A percentile compares a stretch with the other conserved stretches of the same genome.
phyloP scores from a whole-genome alignment of 176 grass and related monocot genomes.

The Sorghum bicolor region DNA sequence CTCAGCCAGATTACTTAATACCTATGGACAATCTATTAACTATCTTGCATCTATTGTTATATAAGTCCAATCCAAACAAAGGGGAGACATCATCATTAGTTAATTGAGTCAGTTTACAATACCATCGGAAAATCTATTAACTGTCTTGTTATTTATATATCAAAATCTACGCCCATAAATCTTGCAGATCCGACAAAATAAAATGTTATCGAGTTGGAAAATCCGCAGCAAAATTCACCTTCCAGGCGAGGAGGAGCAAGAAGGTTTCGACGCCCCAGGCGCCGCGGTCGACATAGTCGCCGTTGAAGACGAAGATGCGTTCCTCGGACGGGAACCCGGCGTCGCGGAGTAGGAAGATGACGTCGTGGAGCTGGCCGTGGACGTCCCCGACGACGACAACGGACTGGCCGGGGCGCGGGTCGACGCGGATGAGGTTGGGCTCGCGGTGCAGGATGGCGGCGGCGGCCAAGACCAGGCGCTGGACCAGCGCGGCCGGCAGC shows the following conservation, averaged over 20 bases:
- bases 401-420: slow-evolving; percentile 41
- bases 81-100: too few relatives aligned
- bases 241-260: slow-evolving; percentile 86
- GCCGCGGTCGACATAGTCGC: slow-evolving; percentile 92
- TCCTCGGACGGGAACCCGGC: slow-evolving; percentile 79
- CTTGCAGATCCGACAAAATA: not conserved
- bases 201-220: not conserved
- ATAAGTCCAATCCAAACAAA: too few relatives aligned
- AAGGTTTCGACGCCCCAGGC: slow-evolving; percentile 96
- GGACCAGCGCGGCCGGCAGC: slow-evolving; percentile 53
- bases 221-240: slow-evolving; percentile 39
- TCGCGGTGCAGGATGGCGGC: slow-evolving; percentile 83
- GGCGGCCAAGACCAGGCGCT: slow-evolving; percentile 64
- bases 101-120: not conserved
- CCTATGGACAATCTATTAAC: too few relatives aligned
- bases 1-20: not conserved
- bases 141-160: not conserved
- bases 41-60: too few relatives aligned
- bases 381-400: slow-evolving; percentile 93
- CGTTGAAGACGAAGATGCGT: slow-evolving; percentile 91
- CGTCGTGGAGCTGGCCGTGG: slow-evolving; percentile 96
- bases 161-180: not conserved
- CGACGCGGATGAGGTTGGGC: slow-evolving; percentile 70
- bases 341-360: slow-evolving; percentile 83
- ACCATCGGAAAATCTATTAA: not conserved